These are phyloP conservation scores for Plantago elongata DNA, from an alignment of 257 asterid genomes.

Conservation along the genomic window DNA sequence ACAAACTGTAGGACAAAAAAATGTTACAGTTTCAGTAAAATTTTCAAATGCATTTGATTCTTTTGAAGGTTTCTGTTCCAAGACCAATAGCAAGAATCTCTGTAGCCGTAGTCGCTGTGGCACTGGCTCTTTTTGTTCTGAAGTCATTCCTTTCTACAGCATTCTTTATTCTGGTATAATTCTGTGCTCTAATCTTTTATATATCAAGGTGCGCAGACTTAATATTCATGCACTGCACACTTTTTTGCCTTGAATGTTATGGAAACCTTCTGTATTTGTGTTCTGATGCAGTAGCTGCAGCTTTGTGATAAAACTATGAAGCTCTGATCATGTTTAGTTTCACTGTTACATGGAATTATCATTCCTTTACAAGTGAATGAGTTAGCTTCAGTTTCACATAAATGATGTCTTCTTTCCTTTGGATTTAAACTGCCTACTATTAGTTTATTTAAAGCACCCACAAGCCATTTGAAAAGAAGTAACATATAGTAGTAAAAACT, in stretches of 20 bases:
- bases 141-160: slow-evolving; percentile 87
- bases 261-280: neutral
- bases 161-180: slow-evolving; percentile 74
- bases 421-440: too few species aligned
- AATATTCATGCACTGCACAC: neutral
- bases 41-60: neutral
- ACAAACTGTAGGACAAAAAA: neutral
- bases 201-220: neutral
- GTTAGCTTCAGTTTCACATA: neutral
- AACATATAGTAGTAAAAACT: neutral
- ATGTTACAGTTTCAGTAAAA: neutral
- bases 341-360: too few species aligned
- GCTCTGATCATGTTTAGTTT: too few species aligned
- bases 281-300: too few species aligned
- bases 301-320: neutral
- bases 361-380: neutral
- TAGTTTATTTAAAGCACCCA: neutral
- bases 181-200: slow-evolving; percentile 4
- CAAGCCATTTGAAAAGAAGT: neutral
- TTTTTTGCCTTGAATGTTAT: neutral
- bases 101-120: slow-evolving; percentile 47
- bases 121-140: slow-evolving; percentile 54
- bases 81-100: slow-evolving; percentile 80
- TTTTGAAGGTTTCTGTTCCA: slow-evolving; percentile 59
- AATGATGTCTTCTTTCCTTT: too few species aligned